Percentiles rank a stretch among this genome's conserved stretches.
These are phyloP conservation scores for Xylaria sp. DNA, from an alignment of 2,329 filamentous ascomycete species.

Conservation along the genomic window DNA sequence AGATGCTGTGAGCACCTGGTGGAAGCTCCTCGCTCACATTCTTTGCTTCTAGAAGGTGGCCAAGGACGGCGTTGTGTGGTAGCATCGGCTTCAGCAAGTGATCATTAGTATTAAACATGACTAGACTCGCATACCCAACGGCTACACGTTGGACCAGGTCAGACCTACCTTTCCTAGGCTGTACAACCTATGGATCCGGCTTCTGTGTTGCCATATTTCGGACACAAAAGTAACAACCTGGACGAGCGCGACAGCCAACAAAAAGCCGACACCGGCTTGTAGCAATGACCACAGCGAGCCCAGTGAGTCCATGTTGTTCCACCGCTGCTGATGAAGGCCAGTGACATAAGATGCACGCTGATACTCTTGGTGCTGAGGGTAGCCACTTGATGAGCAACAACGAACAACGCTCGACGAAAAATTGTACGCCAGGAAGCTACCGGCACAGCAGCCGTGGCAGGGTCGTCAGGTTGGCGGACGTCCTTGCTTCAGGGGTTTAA, in stretches of 20 bases:
- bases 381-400: too few relatives aligned
- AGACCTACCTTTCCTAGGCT: slow-evolving; percentile 32
- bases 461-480: too few relatives aligned
- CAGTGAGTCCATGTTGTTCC: slow-evolving; percentile 18
- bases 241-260: slow-evolving; percentile 16
- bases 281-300: slow-evolving; percentile 12
- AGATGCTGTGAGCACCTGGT: slow-evolving; percentile 30
- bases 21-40: slow-evolving; percentile 33
- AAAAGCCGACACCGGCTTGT: slow-evolving; percentile 27
- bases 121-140: not conserved
- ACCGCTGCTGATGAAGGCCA: too few relatives aligned
- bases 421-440: too few relatives aligned
- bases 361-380: too few relatives aligned
- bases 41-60: slow-evolving; percentile 38
- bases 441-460: too few relatives aligned
- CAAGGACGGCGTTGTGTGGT: slow-evolving; percentile 33
- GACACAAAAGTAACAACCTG: slow-evolving; percentile 23
- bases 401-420: too few relatives aligned
- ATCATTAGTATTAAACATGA: slow-evolving; percentile 6
- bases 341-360: too few relatives aligned
- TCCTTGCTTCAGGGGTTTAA: too few relatives aligned
- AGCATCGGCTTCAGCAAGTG: slow-evolving; percentile 32
- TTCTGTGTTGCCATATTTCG: slow-evolving; percentile 25
- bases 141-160: not conserved
- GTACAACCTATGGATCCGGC: slow-evolving; percentile 22